Evolutionary conservation across 768 basidiomycete species (phyloP), one percentile per base, ranked within the genome.

Genomic region (Termitomyces sp.): DNA sequence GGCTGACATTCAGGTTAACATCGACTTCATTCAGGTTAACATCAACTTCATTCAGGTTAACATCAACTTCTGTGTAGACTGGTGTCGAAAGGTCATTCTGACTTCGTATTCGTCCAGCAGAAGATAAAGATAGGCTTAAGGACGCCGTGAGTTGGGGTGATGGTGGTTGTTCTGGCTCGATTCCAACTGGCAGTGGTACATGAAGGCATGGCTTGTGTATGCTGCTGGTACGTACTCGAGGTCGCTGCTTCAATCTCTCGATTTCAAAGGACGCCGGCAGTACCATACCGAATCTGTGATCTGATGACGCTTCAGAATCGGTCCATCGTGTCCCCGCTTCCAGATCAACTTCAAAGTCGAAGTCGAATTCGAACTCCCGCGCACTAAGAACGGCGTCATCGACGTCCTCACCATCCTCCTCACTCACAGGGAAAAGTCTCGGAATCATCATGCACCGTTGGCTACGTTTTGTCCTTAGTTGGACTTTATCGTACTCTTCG

Each of bases 371-470:
- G 24, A 74, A 65, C 47, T 73, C 72, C 47, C 64, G 63, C n/a
- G 59, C 61, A 38, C 59, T 63, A 32, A 62, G 65, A 18, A 66
- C 50, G 18, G 54, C 59, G 38, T 67, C 68, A 16, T 69, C 68
- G 20, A 69, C 68, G 12, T 58, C 57, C n/a, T 67, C 61, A 3
- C 38, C 51, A 6, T 60, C 71, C 55, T 73, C 72, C 55, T 78
- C 78, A 49, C 67, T 73, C 22, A 79, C 77, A 12, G 77, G 75
- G 65, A 78, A 76, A 40, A 79, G 60, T 58, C 64, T 63, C 8
- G 65, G 36, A 10, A 53, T 59, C 20, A 66, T 65, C 35, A 44
- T 57, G 18, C 57, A 59, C 26, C 58, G 55, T 64, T 64, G 51
- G 8, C 33, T 47, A 24, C 62, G 60, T 35, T 49, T 62, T 30